A percentile compares a stretch with the other conserved stretches of the same genome.
These are phyloP conservation scores for Colletotrichum simmondsii DNA, from an alignment of 2,329 filamentous ascomycete species.

Conservation along the genomic window DNA sequence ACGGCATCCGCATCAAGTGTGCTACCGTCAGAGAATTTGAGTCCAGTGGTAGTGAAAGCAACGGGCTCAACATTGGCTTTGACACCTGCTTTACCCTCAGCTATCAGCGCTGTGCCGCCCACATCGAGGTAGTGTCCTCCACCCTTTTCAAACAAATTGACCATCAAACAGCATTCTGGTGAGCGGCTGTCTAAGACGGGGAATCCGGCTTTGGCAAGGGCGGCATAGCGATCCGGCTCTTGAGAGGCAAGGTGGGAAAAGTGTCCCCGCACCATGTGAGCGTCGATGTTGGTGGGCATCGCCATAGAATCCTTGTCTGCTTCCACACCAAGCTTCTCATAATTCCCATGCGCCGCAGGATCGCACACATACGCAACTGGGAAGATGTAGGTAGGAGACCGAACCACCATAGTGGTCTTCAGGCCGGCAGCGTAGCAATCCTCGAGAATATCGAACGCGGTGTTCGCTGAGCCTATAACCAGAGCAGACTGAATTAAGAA, in stretches of 20 bases:
- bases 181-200: conserved; percentile 11
- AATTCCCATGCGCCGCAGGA: conserved; percentile 7
- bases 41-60: conserved; percentile 41
- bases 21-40: conserved; percentile 44
- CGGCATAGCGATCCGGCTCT: conserved; percentile 19
- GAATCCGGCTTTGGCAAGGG: conserved; percentile 2
- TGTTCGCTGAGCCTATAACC: conserved; percentile 52
- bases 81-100: conserved; percentile 41
- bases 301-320: conserved; percentile 4
- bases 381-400: conserved; percentile 48
- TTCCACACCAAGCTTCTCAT: conserved; percentile 27
- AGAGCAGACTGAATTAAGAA: conserved; percentile 38
- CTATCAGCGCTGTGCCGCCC: conserved; percentile 40
- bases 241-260: neutral
- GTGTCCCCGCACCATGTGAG: neutral
- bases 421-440: conserved; percentile 45
- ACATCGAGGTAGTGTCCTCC: conserved; percentile 50
- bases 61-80: conserved; percentile 42
- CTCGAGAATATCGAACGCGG: conserved; percentile 51
- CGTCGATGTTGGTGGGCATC: conserved; percentile 3
- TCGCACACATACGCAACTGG: conserved; percentile 40
- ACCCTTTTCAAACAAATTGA: conserved; percentile 40
- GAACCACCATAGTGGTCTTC: conserved; percentile 45
- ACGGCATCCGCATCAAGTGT: conserved; percentile 45
- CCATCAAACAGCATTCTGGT: conserved; percentile 7